Evolutionary conservation across 768 basidiomycete genomes (phyloP).

Genomic region (Podaxis mareebaensis): DNA sequence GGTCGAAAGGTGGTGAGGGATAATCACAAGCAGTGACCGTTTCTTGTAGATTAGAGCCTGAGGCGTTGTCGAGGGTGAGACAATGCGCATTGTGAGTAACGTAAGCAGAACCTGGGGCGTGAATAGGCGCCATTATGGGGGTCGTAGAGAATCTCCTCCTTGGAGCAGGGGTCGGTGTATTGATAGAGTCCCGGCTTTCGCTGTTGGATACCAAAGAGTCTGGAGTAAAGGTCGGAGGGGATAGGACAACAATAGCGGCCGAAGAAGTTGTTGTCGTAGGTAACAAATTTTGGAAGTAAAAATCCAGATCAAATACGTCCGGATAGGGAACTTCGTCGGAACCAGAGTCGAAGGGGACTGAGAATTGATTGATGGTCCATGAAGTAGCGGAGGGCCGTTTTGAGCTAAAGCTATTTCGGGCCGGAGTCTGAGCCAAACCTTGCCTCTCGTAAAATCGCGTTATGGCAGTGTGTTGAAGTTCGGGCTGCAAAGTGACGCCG

Average conservation of each 20-base stretch:
- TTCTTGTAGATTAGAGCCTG: background rate
- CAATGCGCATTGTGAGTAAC: background rate
- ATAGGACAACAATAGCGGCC: background rate
- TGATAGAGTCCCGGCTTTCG: background rate
- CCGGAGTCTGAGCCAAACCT: background rate
- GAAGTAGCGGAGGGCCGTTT: background rate
- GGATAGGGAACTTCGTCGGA: slow-evolving; percentile 5
- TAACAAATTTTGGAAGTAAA: background rate
- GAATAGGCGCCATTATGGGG: background rate
- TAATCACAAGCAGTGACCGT: background rate
- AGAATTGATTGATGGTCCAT: background rate
- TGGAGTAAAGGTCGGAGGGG: background rate
- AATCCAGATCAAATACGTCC: slow-evolving; percentile 9
- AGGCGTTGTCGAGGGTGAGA: background rate
- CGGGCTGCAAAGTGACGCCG: background rate
- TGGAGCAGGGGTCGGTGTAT: background rate
- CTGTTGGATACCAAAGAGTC: background rate
- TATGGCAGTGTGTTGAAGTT: background rate
- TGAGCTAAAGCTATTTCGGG: background rate
- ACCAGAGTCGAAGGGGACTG: background rate
- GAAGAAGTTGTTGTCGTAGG: background rate
- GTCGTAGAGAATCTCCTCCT: background rate
- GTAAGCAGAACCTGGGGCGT: too few relatives aligned
- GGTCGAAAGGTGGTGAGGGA: background rate
- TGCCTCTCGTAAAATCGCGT: background rate